Base-by-base conservation (phyloP, 73 alveolate genomes). In the Paramecium tetraurelia region DNA sequence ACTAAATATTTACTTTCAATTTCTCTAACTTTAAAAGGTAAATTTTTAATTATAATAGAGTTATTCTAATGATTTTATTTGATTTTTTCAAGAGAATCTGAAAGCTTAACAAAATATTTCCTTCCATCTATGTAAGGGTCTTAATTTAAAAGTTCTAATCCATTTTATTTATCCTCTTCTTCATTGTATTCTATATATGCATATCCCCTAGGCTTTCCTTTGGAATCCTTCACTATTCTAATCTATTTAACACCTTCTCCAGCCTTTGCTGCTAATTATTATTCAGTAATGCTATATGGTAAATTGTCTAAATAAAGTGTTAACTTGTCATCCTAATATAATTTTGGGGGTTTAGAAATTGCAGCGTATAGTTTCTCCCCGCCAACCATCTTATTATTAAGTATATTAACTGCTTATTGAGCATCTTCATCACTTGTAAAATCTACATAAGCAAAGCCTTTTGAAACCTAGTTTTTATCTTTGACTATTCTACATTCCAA, bases 361-460 rank as follows among this genome's bases (percentile, higher is more conserved):
- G 89, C 89, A n/a, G 87, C 94, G 41, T 70, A 70, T 44, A 89
- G 18, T 40, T 70, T 44, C 20, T 89, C 48, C 5, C 94, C 94
- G n/a, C 57, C 53, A 0, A 89, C 69, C 46, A 89, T 41, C 4
- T 77, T 83, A 27, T 69, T 63, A 44, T 71, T 44, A 33, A 89
- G 44, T 41, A 71, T 29, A 0, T 46, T 29, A 41, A 63, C 86
- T 18, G 92, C 94, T 22, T 89, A 24, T n/a, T 71, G n/a, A 43
- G 94, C 94, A 22, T 68, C 75, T 41, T 89, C 89, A 31, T 41
- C 77, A 89, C 41, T 33, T 46, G 46, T 53, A 70, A 89, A 89
- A 89, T 89, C 94, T 41, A 89, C 12, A 71, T 89, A 89, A 2
- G 92, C 94, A 71, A 89, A 89, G 18, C 94, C 94, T 46, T 70